Evolutionary conservation across 2,329 filamentous ascomycete genomes (phyloP), one percentile per base, ranked within the genome.

Genomic region (Laburnicola sp.): DNA sequence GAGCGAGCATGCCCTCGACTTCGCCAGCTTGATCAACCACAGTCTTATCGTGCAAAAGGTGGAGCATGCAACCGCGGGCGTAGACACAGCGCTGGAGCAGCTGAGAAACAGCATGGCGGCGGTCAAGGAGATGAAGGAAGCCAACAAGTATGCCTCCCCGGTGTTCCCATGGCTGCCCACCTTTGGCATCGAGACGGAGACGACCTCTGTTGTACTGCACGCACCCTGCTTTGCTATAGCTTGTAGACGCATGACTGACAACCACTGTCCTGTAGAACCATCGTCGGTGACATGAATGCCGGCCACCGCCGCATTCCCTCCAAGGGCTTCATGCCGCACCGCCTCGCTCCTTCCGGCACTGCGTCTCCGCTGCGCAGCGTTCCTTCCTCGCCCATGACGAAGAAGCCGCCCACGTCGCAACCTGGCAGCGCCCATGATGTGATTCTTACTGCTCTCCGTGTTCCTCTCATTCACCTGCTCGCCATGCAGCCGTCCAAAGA

Each of bases 81-180:
- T 79, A 34, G 84, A 86, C 66, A 78, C 80, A 53, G 84, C 84
- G 26, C 69, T 86, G 68, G 81, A 81, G 46, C 78, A 77, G 34
- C 74, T 86, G 47, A 79, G 84, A 68, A 82, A 77, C 65, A 84
- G 77, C 62, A 75, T 86, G 66, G 83, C 79, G 53, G 79, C 81
- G 22, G 78, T 82, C 45, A 76, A 84, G 63, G 76, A 84, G 63
- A 78, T 83, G 57, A 85, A 84, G 70, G 79, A 84, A 68, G 82
- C 82, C 32, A 83, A 82, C 66, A 81, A 80, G 74, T 76, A 71
- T 65, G 74, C 68, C 59, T 67, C 61, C 62, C 65, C 53, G 61
- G 63, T 65, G 39, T 59, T 51, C 58, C 57, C 53, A 48, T 61
- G 59, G 59, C 57, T 61, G 57, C 51, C 57, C 58, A 45, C 55